Conservation (phyloP, 495 filamentous ascomycete species). For the Glonium stellatum region DNA sequence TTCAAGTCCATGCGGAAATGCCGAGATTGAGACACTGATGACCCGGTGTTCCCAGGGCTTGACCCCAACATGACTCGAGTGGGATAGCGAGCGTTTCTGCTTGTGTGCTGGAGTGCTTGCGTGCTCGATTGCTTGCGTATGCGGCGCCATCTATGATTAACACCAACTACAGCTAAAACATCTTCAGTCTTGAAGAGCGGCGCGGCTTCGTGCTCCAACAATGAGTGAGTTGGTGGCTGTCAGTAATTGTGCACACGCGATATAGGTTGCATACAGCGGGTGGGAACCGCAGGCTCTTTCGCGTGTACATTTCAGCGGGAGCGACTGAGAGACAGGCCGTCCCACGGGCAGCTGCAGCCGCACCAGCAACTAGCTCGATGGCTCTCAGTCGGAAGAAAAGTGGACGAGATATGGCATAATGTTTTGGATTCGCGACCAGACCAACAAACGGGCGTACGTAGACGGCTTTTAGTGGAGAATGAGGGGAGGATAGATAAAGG, state of each 20-base stretch:
- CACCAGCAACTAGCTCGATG: background rate
- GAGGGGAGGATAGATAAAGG: background rate
- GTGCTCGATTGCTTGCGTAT: too few relatives aligned
- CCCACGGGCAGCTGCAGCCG: background rate
- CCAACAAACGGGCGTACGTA: background rate
- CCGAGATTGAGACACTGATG: background rate
- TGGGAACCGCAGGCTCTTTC: background rate
- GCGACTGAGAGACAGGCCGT: background rate
- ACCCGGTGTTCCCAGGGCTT: conserved; percentile 8
- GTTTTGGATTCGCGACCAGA: background rate
- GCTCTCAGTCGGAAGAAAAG: background rate
- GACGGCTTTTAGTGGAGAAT: background rate
- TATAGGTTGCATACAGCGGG: background rate
- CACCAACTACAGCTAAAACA: background rate
- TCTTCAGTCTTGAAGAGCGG: background rate
- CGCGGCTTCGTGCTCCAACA: background rate
- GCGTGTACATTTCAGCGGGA: background rate
- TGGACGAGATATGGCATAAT: background rate
- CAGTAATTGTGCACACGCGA: background rate
- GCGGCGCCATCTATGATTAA: background rate
- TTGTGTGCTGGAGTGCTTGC: too few relatives aligned
- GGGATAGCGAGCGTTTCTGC: conserved; percentile 1
- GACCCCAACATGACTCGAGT: background rate
- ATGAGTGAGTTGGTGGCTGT: background rate
- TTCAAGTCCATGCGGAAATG: conserved; percentile 21